Evolutionary conservation across 176 grass and related monocot species (phyloP), one percentile per base, ranked within the genome.

Genomic region (Triticum aestivum): DNA sequence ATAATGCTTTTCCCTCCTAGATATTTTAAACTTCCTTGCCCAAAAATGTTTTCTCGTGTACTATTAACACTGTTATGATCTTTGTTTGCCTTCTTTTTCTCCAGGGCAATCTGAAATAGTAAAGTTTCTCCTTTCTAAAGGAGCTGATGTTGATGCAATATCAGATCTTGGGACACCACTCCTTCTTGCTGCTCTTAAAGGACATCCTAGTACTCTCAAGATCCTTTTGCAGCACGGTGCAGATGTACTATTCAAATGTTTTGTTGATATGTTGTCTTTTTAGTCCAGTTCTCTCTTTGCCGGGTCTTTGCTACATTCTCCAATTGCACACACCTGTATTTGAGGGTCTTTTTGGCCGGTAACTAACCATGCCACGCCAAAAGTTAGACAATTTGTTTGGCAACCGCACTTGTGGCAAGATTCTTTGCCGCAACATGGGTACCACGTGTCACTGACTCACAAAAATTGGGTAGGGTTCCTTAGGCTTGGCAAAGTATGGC

Each of bases 101-200:
- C 44, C 68, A 88, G 89, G 80, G 47, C 39, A 84, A n/a, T 27
- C 59, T 79, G 81, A 88, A 80, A 78, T 80, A 81, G 37, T 27
- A 66, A 58, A 84, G 27, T 82, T 85, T 59, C 81, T 91, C 13
- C 75, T 87, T 58, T 87, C 89, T 91, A 88, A 74, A 88, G 89
- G 89, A 85, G 76, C 15, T 66, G 42, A 34, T 75, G 34, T 66
- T 71, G 76, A 91, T 84, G 66, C 61, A 56, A 23, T 68, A 66
- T 73, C 85, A 80, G 0, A 0, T 14, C 17, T 24, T 33, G 61
- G 86, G 68, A 88, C 68, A 42, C 89, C 89, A 81, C 26, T 91
- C 68, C 6, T 11, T 65, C 29, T 85, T 66, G 65, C 89, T 79
- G 62, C 89, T 67, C 26, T 2, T 49, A 79, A 38, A 88, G 65